Base-by-base conservation (phyloP, 768 basidiomycete species). In the Lyophyllum semitale region DNA sequence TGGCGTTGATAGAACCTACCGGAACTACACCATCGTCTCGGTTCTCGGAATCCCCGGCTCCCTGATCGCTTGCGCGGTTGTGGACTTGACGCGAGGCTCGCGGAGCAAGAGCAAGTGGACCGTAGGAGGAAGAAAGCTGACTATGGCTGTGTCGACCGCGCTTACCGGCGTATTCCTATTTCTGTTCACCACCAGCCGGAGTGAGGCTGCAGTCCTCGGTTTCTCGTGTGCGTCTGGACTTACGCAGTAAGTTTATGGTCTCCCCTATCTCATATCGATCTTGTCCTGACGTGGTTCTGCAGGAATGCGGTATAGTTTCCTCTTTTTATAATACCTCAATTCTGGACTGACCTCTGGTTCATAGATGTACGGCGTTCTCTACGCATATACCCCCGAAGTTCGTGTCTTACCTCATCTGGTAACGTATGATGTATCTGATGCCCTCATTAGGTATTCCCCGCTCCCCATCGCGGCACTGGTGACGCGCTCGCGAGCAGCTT, bases 381-480 rank as follows among this genome's bases (percentile, higher is more conserved):
- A 78, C 50, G 82, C 82, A 1, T 83, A 83, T 59, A 84, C 83
- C 8, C 83, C 83, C 1, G 83, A 84, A 62, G 79, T 71, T 32
- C 27, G 64, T 59, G 32, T 25, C n/a, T 23, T 25, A 35, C 13
- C 23, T 26, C 38, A 15, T 44, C 17, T 13, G 3, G 8, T 11
- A 3, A n/a, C 25, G 4, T 29, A 15, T 25, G 1, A 35, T 44
- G 30, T 6, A 38, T 7, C n/a, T 4, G 1, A 42, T 38, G 25
- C 18, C 44, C 17, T 6, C 18, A 30, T 1, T 44, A 70, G 69
- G 69, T 81, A 18, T 84, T 85, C 70, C 80, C 83, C 0, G 79
- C 80, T 0, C 78, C 80, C 3, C 80, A 82, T 58, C 76, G 83
- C 32, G 83, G 83, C 2, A 82, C 82, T 0, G 82, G 80, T 9